phyloP scores from a whole-genome alignment of 2,329 filamentous ascomycete genomes.

The Fusarium transvaalense region DNA sequence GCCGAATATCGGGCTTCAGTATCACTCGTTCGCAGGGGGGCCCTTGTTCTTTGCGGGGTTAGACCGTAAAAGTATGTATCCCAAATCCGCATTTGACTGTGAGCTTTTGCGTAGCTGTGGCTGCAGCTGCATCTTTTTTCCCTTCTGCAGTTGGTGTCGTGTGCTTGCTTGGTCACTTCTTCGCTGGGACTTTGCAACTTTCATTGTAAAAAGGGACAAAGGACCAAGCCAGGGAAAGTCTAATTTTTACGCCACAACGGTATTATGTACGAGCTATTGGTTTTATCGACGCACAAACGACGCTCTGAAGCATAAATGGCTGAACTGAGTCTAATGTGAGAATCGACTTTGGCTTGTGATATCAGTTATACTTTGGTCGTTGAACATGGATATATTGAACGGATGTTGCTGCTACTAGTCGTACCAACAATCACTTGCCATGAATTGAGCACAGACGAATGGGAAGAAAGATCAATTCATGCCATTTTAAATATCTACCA shows the following conservation, averaged over 20 bases:
- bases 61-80: not conserved
- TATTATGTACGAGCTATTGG: not conserved
- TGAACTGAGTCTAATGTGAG: not conserved
- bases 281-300: not conserved
- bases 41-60: slow-evolving; percentile 20
- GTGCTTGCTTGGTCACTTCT: not conserved
- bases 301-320: not conserved
- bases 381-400: not conserved
- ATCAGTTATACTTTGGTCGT: not conserved
- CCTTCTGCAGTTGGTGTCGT: not conserved
- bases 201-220: not conserved
- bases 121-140: not conserved
- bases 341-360: not conserved
- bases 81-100: not conserved
- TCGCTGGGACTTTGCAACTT: not conserved
- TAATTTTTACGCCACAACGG: not conserved
- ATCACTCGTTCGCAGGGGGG: slow-evolving; percentile 9
- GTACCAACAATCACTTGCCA: rapidly evolving
- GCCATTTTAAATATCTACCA: slow-evolving; percentile 9
- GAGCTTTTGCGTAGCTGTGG: not conserved
- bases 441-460: rapidly evolving
- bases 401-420: rapidly evolving
- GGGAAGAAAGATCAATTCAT: not conserved
- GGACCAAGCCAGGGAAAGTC: not conserved
- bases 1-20: slow-evolving; percentile 10